Conservation (phyloP, 2,329 filamentous ascomycete genomes). For the Trichothecium sympodiale region DNA sequence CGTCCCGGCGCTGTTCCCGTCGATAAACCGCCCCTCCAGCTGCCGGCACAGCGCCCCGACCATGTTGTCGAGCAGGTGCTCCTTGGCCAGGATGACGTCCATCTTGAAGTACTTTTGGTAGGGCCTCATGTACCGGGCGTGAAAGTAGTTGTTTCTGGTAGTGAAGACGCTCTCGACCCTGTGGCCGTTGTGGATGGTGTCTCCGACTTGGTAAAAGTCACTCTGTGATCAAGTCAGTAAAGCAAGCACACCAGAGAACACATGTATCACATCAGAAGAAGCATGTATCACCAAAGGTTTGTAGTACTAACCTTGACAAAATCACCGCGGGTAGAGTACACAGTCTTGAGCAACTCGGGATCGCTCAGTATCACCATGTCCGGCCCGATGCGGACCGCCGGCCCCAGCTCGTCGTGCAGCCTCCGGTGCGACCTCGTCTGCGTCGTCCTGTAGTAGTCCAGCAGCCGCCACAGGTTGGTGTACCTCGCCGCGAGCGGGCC, state of each 20-base stretch:
- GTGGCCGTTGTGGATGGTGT: slow-evolving; percentile 2
- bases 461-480: slow-evolving; percentile 5
- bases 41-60: slow-evolving; percentile 1
- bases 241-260: not conserved
- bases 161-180: slow-evolving; percentile 5
- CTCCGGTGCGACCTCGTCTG: slow-evolving; percentile 6
- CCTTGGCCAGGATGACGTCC: slow-evolving; percentile 2
- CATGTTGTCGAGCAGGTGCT: slow-evolving; percentile 3
- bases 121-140: slow-evolving; percentile 1
- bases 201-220: slow-evolving; percentile 5
- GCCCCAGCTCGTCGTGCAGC: slow-evolving; percentile 22
- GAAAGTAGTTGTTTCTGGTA: slow-evolving; percentile 4
- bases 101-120: slow-evolving; percentile 4
- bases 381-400: slow-evolving; percentile 23
- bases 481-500: slow-evolving; percentile 3
- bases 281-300: not conserved
- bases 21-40: slow-evolving; percentile 3
- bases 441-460: slow-evolving; percentile 3
- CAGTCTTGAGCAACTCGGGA: slow-evolving; percentile 18
- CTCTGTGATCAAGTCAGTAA: slow-evolving; percentile 1
- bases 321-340: slow-evolving; percentile 18
- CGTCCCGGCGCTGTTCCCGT: not conserved
- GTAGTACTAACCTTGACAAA: slow-evolving; percentile 11
- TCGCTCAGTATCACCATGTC: slow-evolving; percentile 20
- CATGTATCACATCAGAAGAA: not conserved